Base-by-base conservation (phyloP, 148 eudicot genomes). In the Amaranthus palmeri region DNA sequence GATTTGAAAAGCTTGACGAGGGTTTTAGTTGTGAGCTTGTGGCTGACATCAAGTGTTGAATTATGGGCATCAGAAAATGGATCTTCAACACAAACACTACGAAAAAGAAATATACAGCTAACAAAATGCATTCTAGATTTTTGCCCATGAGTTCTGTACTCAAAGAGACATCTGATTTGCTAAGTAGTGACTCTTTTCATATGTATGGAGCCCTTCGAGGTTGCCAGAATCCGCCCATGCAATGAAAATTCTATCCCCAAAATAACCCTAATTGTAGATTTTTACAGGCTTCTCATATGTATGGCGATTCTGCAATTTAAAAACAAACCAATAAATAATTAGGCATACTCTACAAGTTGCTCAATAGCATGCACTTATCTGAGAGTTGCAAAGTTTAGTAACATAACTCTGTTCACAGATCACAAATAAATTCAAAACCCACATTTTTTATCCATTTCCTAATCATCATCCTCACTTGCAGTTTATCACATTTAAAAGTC, bases 221-320 rank as follows among this genome's bases (percentile, higher is more conserved):
- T 70, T 14, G 54, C 54, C 60, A 36, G 76, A 61, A 62, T 77
- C 57, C 53, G 69, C 70, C 68, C 25, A 70, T 18, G 60, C 65
- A 17, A 73, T 45, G 42, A 71, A 56, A 71, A 49, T 6, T 12
- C 44, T 12, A 67, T 75, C 60, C 17, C 64, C 47, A 61, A 68
- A 2, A 69, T 48, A 75, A 47, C 69, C 50, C 83, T 90, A 92
- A 80, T 92, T 92, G 81, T 92, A 92, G 72, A 92, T 92, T 83
- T 83, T 90, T 45, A 92, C 96, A 55, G 97, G 91, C 83, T 92
- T 92, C 86, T 92, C 97, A 76, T n/a, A 92, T 44, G 88, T 72
- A 75, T 90, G 96, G 41, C 96, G 97, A 59, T 85, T 92, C 97
- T 92, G 96, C 84, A 83, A 80, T 65, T 71, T 53, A 12, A 49